Conservation (phyloP, 31 red algal genomes). For the Pterothamnion heteromorphum region DNA sequence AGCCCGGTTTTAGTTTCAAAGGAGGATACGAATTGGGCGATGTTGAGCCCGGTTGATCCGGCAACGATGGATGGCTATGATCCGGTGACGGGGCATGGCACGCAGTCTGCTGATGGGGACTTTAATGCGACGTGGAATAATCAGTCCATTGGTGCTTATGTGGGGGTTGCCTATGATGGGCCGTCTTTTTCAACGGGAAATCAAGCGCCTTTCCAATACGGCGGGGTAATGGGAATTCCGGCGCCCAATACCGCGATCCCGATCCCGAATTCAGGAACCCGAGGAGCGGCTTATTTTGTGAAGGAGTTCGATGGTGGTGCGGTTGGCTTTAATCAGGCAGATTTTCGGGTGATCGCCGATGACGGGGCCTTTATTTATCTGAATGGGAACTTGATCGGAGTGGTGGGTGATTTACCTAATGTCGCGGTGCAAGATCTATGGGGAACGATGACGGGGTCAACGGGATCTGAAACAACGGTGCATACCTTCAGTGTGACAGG, state of each 20-base stretch:
- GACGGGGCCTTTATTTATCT: neutral
- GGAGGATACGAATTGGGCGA: no score
- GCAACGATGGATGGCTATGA: no score
- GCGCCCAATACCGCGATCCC: neutral
- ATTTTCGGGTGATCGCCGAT: neutral
- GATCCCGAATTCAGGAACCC: neutral
- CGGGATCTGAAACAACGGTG: neutral
- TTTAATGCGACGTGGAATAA: neutral
- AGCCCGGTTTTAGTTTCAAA: neutral
- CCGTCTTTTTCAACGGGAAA: neutral
- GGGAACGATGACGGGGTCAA: neutral
- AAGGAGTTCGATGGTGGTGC: neutral
- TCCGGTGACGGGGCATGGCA: neutral
- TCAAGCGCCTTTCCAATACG: neutral
- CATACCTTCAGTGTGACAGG: neutral
- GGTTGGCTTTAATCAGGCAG: neutral
- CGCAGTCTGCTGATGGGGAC: neutral
- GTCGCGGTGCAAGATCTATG: no score
- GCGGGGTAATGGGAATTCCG: neutral
- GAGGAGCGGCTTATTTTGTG: neutral
- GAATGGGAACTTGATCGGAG: neutral
- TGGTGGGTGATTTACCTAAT: no score
- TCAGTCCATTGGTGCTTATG: neutral
- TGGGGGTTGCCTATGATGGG: neutral
- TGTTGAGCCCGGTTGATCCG: no score